Conservation (phyloP, 2,329 filamentous ascomycete species). For the Sphaerulina musiva region DNA sequence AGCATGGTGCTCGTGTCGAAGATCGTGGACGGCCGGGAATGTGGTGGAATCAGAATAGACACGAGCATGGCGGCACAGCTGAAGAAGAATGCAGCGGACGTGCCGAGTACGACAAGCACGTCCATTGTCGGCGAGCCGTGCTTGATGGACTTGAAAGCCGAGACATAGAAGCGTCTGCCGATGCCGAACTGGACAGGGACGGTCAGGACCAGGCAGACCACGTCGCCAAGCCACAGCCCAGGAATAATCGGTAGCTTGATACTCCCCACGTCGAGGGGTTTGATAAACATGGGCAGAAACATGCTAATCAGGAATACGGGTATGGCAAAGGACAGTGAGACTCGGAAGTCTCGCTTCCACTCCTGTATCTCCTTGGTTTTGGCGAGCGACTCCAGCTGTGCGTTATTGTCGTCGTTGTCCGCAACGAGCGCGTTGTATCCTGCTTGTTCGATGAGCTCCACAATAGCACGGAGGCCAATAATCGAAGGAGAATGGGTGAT, state of each 20-base stretch:
- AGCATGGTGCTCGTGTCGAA: slow-evolving; percentile 99
- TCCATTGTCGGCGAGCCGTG: slow-evolving; percentile 96
- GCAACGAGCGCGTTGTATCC: slow-evolving; percentile 86
- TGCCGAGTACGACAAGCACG: slow-evolving; percentile 87
- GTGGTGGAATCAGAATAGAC: slow-evolving; percentile 66
- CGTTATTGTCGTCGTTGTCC: slow-evolving; percentile 91
- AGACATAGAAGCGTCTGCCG: slow-evolving; percentile 86
- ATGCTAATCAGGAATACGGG: slow-evolving; percentile 91
- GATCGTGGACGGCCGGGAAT: slow-evolving; percentile 75
- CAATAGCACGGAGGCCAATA: slow-evolving; percentile 73
- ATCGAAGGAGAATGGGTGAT: slow-evolving; percentile 65
- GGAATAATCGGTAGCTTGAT: slow-evolving; percentile 56
- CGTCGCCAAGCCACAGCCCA: slow-evolving; percentile 81
- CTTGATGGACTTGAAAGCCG: slow-evolving; percentile 86
- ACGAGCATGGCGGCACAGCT: slow-evolving; percentile 81
- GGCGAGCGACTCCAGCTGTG: slow-evolving; percentile 87
- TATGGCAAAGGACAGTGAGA: slow-evolving; percentile 73
- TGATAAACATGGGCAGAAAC: slow-evolving; percentile 81
- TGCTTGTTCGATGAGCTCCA: slow-evolving; percentile 71
- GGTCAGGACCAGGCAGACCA: slow-evolving; percentile 76
- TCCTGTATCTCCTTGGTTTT: slow-evolving; percentile 96
- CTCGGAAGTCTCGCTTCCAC: slow-evolving; percentile 75
- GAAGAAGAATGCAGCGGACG: slow-evolving; percentile 93
- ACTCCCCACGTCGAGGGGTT: slow-evolving; percentile 68
- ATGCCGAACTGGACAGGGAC: slow-evolving; percentile 95